Evolutionary conservation across 257 asterid genomes (phyloP).

Genomic region (Avicennia marina): DNA sequence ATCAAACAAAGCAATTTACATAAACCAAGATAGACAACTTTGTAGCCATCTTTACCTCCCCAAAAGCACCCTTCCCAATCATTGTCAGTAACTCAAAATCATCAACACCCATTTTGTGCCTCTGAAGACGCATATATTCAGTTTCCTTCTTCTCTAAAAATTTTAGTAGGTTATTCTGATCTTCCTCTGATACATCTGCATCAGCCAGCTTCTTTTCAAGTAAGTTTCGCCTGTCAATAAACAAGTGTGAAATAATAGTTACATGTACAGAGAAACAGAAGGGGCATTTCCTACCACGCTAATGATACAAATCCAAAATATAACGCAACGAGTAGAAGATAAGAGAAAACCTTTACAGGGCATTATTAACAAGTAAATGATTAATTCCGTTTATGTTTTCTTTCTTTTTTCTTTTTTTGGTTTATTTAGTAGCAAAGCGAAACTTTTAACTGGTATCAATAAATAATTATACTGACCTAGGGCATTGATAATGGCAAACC

Average conservation of each 20-base stretch:
- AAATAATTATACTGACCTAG: background rate
- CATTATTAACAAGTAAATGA: background rate
- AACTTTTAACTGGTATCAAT: background rate
- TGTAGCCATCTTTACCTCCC: slow-evolving; percentile 87
- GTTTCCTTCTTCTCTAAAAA: slow-evolving; percentile 93
- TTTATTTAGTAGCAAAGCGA: too few species aligned
- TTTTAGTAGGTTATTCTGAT: slow-evolving; percentile 79
- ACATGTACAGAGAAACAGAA: background rate
- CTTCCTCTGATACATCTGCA: slow-evolving; percentile 98
- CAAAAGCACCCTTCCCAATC: slow-evolving; percentile 99
- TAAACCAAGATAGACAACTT: too few species aligned
- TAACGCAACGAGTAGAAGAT: too few species aligned
- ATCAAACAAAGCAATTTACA: too few species aligned
- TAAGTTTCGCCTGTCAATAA: slow-evolving; percentile 59
- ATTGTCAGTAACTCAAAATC: slow-evolving; percentile 91
- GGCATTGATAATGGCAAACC: background rate
- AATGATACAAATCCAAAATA: background rate
- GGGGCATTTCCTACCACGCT: background rate
- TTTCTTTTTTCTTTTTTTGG: background rate
- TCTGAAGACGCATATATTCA: slow-evolving; percentile 95
- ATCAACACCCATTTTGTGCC: slow-evolving; percentile 94
- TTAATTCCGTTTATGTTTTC: background rate
- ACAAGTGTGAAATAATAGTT: slow-evolving; percentile 15
- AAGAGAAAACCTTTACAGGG: too few species aligned
- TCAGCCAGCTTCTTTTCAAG: slow-evolving; percentile 93